phyloP scores from a whole-genome alignment of 345 rosid species.

The Excoecaria cochinchinensis region DNA sequence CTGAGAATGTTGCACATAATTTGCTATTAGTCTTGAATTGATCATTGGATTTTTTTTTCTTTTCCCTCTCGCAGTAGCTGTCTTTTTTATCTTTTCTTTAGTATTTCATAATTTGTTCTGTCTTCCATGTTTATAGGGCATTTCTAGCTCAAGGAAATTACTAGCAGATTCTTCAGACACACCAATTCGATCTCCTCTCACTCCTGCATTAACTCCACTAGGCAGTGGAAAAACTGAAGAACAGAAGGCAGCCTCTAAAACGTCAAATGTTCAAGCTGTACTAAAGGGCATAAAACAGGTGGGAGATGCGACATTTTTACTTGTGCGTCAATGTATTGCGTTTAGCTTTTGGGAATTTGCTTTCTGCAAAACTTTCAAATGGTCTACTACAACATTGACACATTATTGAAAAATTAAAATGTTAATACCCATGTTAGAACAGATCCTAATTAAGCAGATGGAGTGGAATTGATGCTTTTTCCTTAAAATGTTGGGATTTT shows the following conservation, averaged over 20 bases:
- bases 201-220: slow-evolving; percentile 49
- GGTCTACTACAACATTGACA: too few species aligned
- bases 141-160: slow-evolving; percentile 64
- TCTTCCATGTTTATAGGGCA: slow-evolving; percentile 46
- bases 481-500: too few species aligned
- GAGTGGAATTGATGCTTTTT: too few species aligned
- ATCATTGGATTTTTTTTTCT: slow-evolving; percentile 1
- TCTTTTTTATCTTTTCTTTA: neutral
- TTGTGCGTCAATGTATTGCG: neutral
- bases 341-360: too few species aligned
- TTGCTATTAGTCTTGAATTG: neutral
- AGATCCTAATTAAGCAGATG: too few species aligned
- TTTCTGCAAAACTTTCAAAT: too few species aligned
- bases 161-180: slow-evolving; percentile 49
- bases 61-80: neutral
- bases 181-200: slow-evolving; percentile 75
- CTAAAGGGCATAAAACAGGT: slow-evolving; percentile 91
- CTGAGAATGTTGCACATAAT: neutral
- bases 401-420: too few species aligned
- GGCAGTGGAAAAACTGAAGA: slow-evolving; percentile 59
- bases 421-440: too few species aligned
- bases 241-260: slow-evolving; percentile 58
- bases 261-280: slow-evolving; percentile 73
- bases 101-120: neutral
- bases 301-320: neutral